phyloP scores from a whole-genome alignment of 306 rosid genomes.

The Acmispon strigosus region DNA sequence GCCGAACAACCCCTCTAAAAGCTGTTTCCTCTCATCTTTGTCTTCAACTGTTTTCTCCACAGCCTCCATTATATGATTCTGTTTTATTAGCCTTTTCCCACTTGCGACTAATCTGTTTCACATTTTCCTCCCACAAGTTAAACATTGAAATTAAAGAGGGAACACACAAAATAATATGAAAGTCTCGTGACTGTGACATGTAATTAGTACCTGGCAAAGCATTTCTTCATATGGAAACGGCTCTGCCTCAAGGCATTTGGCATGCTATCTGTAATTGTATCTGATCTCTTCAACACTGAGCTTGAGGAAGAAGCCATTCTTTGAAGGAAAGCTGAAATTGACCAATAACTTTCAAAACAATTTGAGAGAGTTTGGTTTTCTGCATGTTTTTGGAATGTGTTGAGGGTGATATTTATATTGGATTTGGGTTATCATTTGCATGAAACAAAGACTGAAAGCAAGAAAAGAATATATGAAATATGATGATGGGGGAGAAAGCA shows the following conservation, averaged over 20 bases:
- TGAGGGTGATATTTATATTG: constrained; percentile 26
- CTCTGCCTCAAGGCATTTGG: constrained; percentile 68
- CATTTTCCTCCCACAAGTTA: not conserved
- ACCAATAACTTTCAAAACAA: not conserved
- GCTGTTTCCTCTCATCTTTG: constrained; percentile 47
- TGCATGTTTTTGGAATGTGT: not conserved
- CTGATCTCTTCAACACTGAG: constrained; percentile 43
- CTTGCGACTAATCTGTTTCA: constrained; percentile 33
- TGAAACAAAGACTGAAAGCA: constrained; percentile 35
- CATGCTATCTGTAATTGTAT: constrained; percentile 66
- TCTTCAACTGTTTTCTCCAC: constrained; percentile 57
- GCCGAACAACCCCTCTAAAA: constrained; percentile 71
- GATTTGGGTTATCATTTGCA: constrained; percentile 16
- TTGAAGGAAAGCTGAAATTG: not conserved
- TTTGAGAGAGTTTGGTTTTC: constrained; percentile 1
- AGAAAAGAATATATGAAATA: constrained; percentile 59
- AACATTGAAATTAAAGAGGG: not conserved
- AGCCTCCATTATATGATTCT: constrained; percentile 56
- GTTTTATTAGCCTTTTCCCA: constrained; percentile 55
- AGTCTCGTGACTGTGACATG: not conserved
- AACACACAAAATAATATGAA: not conserved
- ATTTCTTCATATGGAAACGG: constrained; percentile 66
- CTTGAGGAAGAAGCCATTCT: constrained; percentile 46
- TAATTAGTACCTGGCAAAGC: constrained; percentile 54
- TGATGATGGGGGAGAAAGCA: constrained; percentile 18